Evolutionary conservation across 768 basidiomycete species (phyloP), one percentile per base, ranked within the genome.

Genomic region (Russula sp.): DNA sequence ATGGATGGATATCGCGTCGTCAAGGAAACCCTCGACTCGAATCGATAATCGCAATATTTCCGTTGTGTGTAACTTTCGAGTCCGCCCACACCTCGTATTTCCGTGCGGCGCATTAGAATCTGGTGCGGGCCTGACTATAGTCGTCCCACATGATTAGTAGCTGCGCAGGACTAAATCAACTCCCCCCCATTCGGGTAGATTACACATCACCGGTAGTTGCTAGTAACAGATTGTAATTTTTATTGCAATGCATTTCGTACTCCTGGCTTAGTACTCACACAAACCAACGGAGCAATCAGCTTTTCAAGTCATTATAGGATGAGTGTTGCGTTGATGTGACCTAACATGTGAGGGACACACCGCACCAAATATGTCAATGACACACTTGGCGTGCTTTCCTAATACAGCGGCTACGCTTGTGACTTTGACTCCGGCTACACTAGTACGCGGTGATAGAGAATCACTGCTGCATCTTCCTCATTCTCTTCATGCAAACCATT

Each of bases 401-500:
- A 56, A 56, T 42, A 56, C 48, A 22, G 48, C 39, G 22, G n/a
- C 31, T 5, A 20, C 9, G 14, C 18, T 6, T 7, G n/a, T 7
- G 10, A 9, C 14, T 27, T 31, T n/a, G 56, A 48, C 47, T 48
- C 47, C 7, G n/a, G 45, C 8, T 10, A 10, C 35, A 8, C 20
- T 47, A 8, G 18, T 22, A 22, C 20, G 45, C 45, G 7, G 45
- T 47, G 45, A 20, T 20, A 47, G 20, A 22, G 10, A 48, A 48
- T 48, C 20, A 13, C 56, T n/a, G 35, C 18, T 22, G 22, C 57
- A 9, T 18, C 45, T 34, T 44, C 34, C 16, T 27, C 44, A 49
- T 37, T 44, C 47, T 49, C 20, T 60, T 70, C 66, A 92, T 94
- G 90, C 90, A 93, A 74, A 76, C 87, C 39, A 88, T 98, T 71